A percentile compares a stretch with the other conserved stretches of the same genome.
Evolutionary conservation across 192 early-diverging fungal genomes (phyloP).

Genomic region (Mortierella alpina): DNA sequence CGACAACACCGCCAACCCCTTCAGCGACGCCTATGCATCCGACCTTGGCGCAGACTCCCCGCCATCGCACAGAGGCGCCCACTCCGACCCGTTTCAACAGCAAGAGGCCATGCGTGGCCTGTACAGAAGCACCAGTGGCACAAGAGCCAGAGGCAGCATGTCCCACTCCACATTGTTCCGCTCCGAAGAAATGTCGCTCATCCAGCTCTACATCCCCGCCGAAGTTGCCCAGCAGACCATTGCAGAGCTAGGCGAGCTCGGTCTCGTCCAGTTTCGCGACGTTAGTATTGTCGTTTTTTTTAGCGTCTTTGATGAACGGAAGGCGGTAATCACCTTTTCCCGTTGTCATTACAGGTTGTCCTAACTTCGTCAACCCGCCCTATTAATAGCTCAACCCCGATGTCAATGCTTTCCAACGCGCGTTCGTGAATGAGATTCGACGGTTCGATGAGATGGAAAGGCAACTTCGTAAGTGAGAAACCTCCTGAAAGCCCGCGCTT

Average conservation of each 20-base stretch:
- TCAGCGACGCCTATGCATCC: neutral
- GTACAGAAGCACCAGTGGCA: conserved; percentile 8
- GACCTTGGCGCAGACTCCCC: neutral
- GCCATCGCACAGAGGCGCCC: neutral
- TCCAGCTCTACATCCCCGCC: conserved; percentile 96
- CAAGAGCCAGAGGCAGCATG: conserved; percentile 46
- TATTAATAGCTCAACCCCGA: conserved; percentile 85
- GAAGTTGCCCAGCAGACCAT: conserved; percentile 95
- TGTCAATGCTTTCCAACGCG: conserved; percentile 96
- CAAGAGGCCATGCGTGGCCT: conserved; percentile 26
- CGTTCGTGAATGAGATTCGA: conserved; percentile 95
- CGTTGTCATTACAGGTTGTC: neutral
- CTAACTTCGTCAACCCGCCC: no score
- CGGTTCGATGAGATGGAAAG: conserved; percentile 98
- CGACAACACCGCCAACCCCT: neutral
- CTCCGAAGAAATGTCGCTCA: conserved; percentile 97
- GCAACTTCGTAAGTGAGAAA: conserved; percentile 78
- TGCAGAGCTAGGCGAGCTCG: conserved; percentile 94
- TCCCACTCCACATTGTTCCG: conserved; percentile 79
- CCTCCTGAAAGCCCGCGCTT: neutral
- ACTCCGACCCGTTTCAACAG: conserved; percentile 21
- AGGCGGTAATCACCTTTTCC: neutral
- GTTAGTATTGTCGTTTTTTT: conserved; percentile 58
- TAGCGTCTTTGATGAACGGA: neutral
- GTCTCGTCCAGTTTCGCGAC: conserved; percentile 95